Evolutionary conservation across 139 green algal genomes (phyloP), one percentile per base, ranked within the genome.

Genomic region (Gonium pectorale): DNA sequence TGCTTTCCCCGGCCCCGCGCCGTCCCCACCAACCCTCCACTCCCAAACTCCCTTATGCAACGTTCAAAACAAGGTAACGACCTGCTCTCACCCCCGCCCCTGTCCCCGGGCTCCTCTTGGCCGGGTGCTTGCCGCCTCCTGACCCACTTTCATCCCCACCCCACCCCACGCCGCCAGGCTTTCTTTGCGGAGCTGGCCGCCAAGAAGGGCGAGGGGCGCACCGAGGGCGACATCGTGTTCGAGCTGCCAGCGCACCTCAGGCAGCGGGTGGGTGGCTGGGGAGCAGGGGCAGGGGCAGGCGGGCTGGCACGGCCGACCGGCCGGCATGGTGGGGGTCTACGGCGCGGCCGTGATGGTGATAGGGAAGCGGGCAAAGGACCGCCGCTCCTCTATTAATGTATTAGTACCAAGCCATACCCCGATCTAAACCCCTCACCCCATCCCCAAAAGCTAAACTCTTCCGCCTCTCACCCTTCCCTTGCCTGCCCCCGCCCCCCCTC

Each of bases 201-300:
- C 15, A 27, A 29, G 5, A 51, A 51, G 40, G 62, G 37, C 38
- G 62, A 49, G 17, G 77, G 43, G 26, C 77, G 60, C 31, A 38
- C 29, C 2, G 77, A 83, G 77, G 43, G 77, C 0, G 77, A 83
- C 63, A 83, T 83, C 41, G 77, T 83, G 43, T 73, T 38, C 43
- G 77, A 83, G 31, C 59, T 83, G 63, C 77, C 77, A 21, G 43
- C 35, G 13, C 35, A 64, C 77, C 63, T 83, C 43, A 37, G 41
- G 31, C 77, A 83, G 33, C 33, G 26, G 77, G 77, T 73, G 44
- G 6, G 56, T n/a, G 46, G 35, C 2, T 7, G 54, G 73, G 37
- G 37, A 37, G 54, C 2, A 38, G 35, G 21, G 63, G 15, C 11
- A 38, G 63, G 33, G 6, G 33, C 33, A 38, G 49, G 49, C 13